A percentile compares a stretch with the other conserved stretches of the same genome.
phyloP scores from a whole-genome alignment of 345 rosid species.

The Corchorus capsularis region DNA sequence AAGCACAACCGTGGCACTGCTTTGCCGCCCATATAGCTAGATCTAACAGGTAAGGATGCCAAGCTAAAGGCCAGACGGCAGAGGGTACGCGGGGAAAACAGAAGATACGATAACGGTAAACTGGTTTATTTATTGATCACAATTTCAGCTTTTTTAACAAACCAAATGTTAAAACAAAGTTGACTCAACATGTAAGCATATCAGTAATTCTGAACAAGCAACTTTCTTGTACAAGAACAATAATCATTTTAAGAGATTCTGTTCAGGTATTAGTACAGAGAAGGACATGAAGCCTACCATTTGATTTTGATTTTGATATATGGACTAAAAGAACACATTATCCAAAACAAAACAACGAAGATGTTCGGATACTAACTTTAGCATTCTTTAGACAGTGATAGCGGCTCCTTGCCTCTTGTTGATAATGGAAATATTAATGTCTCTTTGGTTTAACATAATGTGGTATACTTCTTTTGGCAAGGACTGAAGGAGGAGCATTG shows the following conservation, averaged over 20 bases:
- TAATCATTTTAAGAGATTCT: constrained; percentile 16
- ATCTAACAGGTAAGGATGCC: too few species aligned
- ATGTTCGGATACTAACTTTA: constrained; percentile 24
- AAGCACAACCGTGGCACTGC: too few species aligned
- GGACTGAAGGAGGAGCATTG: constrained; percentile 26
- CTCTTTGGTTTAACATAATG: constrained; percentile 25
- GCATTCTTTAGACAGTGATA: constrained; percentile 24
- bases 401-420: constrained; percentile 33
- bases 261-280: constrained; percentile 28
- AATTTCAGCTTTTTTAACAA: constrained; percentile 25
- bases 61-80: too few species aligned
- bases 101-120: background rate
- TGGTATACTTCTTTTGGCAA: constrained; percentile 28
- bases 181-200: constrained; percentile 20
- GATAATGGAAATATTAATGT: constrained; percentile 29
- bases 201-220: constrained; percentile 26
- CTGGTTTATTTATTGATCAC: constrained; percentile 23
- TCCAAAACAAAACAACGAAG: constrained; percentile 32
- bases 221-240: constrained; percentile 28
- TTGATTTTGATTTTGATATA: background rate
- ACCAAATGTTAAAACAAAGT: constrained; percentile 18
- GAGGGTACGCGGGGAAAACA: background rate
- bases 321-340: constrained; percentile 31
- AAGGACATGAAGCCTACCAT: constrained; percentile 28
- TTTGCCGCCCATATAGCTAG: too few species aligned